A percentile compares a stretch with the other conserved stretches of the same genome.
These are phyloP conservation scores for Periconia sp. DNA, from an alignment of 2,329 filamentous ascomycete genomes.

Conservation along the genomic window DNA sequence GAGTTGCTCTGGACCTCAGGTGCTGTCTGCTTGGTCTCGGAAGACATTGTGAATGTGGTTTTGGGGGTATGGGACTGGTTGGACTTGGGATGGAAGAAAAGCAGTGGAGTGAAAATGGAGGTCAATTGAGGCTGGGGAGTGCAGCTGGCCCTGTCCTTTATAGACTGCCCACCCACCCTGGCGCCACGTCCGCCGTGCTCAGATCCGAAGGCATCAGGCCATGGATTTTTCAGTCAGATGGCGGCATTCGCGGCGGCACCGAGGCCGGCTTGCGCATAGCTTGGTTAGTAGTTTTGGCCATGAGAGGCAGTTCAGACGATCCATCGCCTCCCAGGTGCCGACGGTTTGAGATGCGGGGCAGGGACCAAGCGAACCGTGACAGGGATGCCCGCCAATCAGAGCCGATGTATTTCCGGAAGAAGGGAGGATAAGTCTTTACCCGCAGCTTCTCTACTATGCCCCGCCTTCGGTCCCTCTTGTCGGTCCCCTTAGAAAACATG, in stretches of 20 bases:
- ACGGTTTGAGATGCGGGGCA: constrained; percentile 8
- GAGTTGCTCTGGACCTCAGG: constrained; percentile 20
- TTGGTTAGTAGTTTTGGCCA: background rate
- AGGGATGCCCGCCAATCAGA: constrained; percentile 12
- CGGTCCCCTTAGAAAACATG: background rate
- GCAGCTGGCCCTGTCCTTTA: background rate
- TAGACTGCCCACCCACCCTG: background rate
- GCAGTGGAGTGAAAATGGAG: background rate
- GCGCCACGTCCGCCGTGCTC: background rate
- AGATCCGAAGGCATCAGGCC: background rate
- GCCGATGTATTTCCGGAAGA: constrained; percentile 18
- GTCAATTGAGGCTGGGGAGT: background rate
- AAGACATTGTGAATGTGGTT: constrained; percentile 14
- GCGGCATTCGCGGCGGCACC: background rate
- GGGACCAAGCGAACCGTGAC: background rate
- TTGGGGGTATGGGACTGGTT: background rate
- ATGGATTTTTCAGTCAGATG: background rate
- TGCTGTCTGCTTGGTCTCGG: constrained; percentile 18
- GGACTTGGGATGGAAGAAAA: background rate
- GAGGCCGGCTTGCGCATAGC: background rate
- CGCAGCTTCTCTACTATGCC: constrained; percentile 14
- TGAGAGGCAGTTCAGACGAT: background rate
- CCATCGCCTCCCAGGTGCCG: constrained; percentile 4
- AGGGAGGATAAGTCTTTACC: constrained; percentile 26
- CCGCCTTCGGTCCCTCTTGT: constrained; percentile 22